Evolutionary conservation across 2,329 filamentous ascomycete genomes (phyloP).

Genomic region (Phaeoacremonium minimum): DNA sequence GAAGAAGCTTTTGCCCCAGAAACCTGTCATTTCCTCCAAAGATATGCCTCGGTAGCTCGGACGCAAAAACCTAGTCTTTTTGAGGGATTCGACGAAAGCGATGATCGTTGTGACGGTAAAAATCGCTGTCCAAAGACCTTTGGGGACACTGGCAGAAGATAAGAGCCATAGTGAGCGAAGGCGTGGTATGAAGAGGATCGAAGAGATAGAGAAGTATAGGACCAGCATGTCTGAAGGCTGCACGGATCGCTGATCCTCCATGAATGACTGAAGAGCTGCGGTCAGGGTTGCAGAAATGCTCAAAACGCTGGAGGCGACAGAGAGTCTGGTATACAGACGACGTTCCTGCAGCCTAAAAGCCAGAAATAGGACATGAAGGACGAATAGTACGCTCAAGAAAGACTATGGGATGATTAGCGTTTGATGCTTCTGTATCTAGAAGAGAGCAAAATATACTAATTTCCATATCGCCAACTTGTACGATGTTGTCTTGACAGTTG

Average conservation of each 20-base stretch:
- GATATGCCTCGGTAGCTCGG: constrained; percentile 10
- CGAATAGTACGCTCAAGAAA: constrained; percentile 4
- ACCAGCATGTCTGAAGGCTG: constrained; percentile 10
- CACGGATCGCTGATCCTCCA: constrained; percentile 12
- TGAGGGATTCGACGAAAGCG: constrained; percentile 23
- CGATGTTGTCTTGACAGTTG: constrained; percentile 5
- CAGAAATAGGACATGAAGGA: constrained; percentile 4
- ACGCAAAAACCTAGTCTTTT: constrained; percentile 18
- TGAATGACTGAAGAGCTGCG: constrained; percentile 5
- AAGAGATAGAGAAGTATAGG: constrained; percentile 10
- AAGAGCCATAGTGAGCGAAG: constrained; percentile 9
- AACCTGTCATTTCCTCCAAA: constrained; percentile 14
- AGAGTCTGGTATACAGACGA: constrained; percentile 1
- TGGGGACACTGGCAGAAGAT: background rate
- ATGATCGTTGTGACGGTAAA: constrained; percentile 11
- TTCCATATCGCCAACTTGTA: constrained; percentile 8
- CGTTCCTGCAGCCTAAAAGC: background rate
- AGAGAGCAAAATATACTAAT: background rate
- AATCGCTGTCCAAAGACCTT: background rate
- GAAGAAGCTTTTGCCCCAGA: constrained; percentile 17
- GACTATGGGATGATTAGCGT: too few species aligned
- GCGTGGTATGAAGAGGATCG: constrained; percentile 6
- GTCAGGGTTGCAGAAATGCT: constrained; percentile 1
- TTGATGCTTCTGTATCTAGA: too few species aligned
- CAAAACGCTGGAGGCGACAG: constrained; percentile 2